phyloP scores from a whole-genome alignment of 306 rosid genomes.

The Fagus crenata region DNA sequence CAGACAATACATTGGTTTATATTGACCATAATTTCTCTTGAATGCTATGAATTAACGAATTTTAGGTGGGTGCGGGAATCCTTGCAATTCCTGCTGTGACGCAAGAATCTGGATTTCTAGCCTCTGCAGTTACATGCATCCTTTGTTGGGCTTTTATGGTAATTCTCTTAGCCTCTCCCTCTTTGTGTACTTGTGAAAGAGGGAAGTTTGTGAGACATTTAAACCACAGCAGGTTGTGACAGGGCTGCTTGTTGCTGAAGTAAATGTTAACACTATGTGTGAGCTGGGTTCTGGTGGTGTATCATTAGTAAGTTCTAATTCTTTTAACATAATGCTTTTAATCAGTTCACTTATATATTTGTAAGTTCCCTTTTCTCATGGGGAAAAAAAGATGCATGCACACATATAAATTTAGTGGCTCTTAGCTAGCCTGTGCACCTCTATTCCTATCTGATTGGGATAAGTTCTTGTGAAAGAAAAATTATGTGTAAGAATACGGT shows the following conservation, averaged over 20 bases:
- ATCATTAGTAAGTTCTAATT: slow-evolving; percentile 53
- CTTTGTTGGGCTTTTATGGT: slow-evolving; percentile 76
- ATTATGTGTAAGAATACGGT: background rate
- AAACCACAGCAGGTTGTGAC: slow-evolving; percentile 61
- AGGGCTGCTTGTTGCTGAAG: slow-evolving; percentile 80
- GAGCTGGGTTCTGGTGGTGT: slow-evolving; percentile 82
- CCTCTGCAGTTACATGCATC: slow-evolving; percentile 64
- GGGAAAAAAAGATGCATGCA: background rate
- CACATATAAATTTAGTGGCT: background rate
- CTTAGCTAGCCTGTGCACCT: background rate
- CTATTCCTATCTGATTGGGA: background rate
- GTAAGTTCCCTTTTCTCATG: background rate
- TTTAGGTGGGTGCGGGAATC: slow-evolving; percentile 76
- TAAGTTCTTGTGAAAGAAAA: background rate
- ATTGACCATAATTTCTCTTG: slow-evolving; percentile 4
- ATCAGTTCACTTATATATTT: background rate
- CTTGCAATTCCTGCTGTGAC: slow-evolving; percentile 84
- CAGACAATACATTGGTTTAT: background rate
- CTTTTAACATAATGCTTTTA: slow-evolving; percentile 4
- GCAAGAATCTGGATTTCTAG: slow-evolving; percentile 76
- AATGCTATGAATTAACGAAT: slow-evolving; percentile 26
- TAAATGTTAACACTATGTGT: slow-evolving; percentile 74
- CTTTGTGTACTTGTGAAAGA: background rate
- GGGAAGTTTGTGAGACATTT: background rate
- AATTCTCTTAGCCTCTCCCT: slow-evolving; percentile 5